Evolutionary conservation across 73 alveolate species (phyloP).

Genomic region (Stentor coeruleus): DNA sequence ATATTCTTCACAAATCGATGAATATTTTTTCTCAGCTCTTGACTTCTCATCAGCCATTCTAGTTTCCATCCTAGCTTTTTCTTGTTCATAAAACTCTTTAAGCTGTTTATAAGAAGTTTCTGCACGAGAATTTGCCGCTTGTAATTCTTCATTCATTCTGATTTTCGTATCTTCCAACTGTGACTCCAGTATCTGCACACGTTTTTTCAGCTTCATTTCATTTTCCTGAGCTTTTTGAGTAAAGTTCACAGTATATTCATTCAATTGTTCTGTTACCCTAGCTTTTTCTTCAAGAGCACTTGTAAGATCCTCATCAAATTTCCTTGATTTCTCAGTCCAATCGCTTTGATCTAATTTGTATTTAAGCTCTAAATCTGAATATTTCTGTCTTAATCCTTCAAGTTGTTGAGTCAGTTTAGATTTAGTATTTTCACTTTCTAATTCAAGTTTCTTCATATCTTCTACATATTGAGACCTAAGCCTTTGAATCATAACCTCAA

Average conservation of each 20-base stretch:
- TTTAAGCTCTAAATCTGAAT: slow-evolving; percentile 7
- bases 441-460: slow-evolving; percentile 18
- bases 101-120: slow-evolving; percentile 65
- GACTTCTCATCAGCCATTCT: slow-evolving; percentile 64
- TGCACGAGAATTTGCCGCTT: slow-evolving; percentile 26
- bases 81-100: slow-evolving; percentile 70
- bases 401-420: slow-evolving; percentile 11
- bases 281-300: slow-evolving; percentile 3
- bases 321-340: background rate
- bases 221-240: background rate
- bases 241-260: background rate
- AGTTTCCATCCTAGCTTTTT: slow-evolving; percentile 68
- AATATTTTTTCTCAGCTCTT: slow-evolving; percentile 24
- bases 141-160: background rate
- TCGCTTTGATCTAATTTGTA: background rate
- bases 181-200: background rate
- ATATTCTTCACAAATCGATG: slow-evolving; percentile 40
- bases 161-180: background rate
- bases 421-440: slow-evolving; percentile 19
- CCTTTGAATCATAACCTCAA: slow-evolving; percentile 2
- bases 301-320: background rate
- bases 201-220: slow-evolving; percentile 9
- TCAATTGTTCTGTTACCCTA: background rate
- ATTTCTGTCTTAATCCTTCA: background rate
- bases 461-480: background rate